Evolutionary conservation across 75 land plant genomes (phyloP), one percentile per base, ranked within the genome.

Genomic region (Selaginella moellendorffii): DNA sequence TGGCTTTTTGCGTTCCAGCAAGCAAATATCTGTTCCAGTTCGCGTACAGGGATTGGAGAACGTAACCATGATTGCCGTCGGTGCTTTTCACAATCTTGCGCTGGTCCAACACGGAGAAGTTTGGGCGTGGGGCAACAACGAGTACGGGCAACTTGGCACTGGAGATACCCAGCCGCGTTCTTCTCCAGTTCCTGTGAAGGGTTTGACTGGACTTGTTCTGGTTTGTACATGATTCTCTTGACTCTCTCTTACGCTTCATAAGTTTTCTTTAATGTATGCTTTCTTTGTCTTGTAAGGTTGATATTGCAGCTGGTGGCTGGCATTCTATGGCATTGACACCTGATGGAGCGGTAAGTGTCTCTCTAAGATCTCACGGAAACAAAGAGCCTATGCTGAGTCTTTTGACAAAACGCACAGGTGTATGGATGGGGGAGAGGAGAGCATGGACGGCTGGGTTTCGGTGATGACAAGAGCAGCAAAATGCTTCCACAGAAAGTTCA

Each of bases 371-470:
- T n/a, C n/a, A n/a, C n/a, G n/a, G n/a, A n/a, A n/a, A n/a, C n/a
- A n/a, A n/a, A n/a, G n/a, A n/a, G n/a, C n/a, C n/a, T n/a, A n/a
- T n/a, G n/a, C n/a, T n/a, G n/a, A n/a, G n/a, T n/a, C n/a, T n/a
- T n/a, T n/a, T n/a, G n/a, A n/a, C n/a, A n/a, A n/a, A n/a, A n/a
- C n/a, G n/a, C n/a, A 21, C 69, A 90, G 97, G 97, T 90, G 1
- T 90, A 80, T 84, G 97, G 88, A 21, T 90, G 97, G 97, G 97
- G 97, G 25, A 80, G 97, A 75, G 97, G 97, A 21, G 97, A 90
- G 68, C 97, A 90, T 80, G 97, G 97, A 28, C 77, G 97, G 69
- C 81, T 90, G 70, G 97, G 97, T 24, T 90, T 90, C 79, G 97
- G 97, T 62, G 97, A 90, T 80, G 97, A 90, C 71, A 90, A 90